A percentile compares a stretch with the other conserved stretches of the same genome.
Evolutionary conservation across 805 yeast genomes (phyloP).

Genomic region (Torulaspora delbrueckii): DNA sequence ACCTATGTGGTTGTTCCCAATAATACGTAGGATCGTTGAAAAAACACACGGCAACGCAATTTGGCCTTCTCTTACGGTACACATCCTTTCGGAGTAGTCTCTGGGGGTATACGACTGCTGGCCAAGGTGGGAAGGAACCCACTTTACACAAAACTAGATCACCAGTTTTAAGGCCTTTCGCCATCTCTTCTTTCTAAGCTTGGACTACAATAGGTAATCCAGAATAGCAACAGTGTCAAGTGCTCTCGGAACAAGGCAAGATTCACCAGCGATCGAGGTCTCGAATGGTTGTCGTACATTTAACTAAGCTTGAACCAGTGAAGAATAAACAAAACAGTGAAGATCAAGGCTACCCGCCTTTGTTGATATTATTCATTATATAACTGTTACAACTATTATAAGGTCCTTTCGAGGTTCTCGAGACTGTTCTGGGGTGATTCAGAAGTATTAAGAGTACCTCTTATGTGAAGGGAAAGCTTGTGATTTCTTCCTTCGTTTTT

Average conservation of each 20-base stretch:
- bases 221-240: background rate
- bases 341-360: background rate
- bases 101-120: constrained; percentile 35
- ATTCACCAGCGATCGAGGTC: background rate
- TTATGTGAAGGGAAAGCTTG: background rate
- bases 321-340: background rate
- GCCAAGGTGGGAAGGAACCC: constrained; percentile 36
- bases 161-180: constrained; percentile 26
- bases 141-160: constrained; percentile 35
- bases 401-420: background rate
- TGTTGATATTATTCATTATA: background rate
- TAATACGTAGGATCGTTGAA: constrained; percentile 36
- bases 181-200: constrained; percentile 6
- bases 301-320: background rate
- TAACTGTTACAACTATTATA: background rate
- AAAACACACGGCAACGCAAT: constrained; percentile 34
- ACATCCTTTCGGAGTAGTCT: constrained; percentile 31
- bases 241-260: background rate
- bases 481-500: background rate
- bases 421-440: background rate
- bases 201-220: too few relatives aligned
- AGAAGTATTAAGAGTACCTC: background rate
- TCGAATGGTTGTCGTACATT: background rate
- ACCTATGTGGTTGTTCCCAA: constrained; percentile 31
- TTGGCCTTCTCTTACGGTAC: constrained; percentile 22